Conservation (phyloP, 805 yeast species). For the Hanseniaspora occidentalis region DNA sequence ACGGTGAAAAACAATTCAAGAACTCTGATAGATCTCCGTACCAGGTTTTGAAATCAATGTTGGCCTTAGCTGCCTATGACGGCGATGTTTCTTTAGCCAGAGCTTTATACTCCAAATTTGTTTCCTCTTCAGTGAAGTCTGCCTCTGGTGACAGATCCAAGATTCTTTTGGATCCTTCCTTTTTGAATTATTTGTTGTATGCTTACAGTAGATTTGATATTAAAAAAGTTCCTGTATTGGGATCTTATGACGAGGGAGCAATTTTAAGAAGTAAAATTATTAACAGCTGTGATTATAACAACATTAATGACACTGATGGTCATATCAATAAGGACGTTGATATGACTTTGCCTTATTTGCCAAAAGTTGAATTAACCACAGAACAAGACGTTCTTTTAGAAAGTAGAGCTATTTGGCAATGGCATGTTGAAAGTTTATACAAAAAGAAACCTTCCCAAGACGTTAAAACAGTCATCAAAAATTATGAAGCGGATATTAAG, state of each 20-base stretch:
- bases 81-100: conserved; percentile 67
- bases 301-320: conserved; percentile 15
- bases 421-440: conserved; percentile 23
- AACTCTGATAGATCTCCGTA: conserved; percentile 21
- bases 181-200: conserved; percentile 35
- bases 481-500: conserved; percentile 7
- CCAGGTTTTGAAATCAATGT: conserved; percentile 50
- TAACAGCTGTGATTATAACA: conserved; percentile 28
- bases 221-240: conserved; percentile 24
- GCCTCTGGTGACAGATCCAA: conserved; percentile 3
- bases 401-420: conserved; percentile 59
- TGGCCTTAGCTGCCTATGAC: conserved; percentile 65
- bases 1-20: conserved; percentile 5
- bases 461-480: conserved; percentile 6
- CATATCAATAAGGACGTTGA: conserved; percentile 8
- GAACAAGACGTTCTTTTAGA: conserved; percentile 48
- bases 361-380: conserved; percentile 33
- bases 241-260: conserved; percentile 34
- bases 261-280: conserved; percentile 35
- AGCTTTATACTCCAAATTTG: conserved; percentile 43
- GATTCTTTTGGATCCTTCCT: conserved; percentile 21
- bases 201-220: conserved; percentile 34
- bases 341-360: conserved; percentile 55
- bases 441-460: conserved; percentile 23
- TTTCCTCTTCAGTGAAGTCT: conserved; percentile 18